Base-by-base conservation (phyloP, 208 protist genomes). In the Naegleria lovaniensis region DNA sequence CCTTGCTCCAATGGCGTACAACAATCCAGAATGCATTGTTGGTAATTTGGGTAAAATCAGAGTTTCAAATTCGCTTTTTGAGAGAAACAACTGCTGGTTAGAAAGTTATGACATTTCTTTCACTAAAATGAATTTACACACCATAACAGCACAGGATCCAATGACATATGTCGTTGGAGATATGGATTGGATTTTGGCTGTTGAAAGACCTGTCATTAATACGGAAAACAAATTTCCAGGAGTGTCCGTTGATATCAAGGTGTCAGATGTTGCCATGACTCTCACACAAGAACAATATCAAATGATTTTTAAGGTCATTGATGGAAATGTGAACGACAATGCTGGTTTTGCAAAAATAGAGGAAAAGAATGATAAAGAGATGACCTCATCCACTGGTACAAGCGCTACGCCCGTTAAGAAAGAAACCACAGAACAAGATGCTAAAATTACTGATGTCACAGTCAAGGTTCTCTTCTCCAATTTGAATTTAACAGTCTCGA, bases 201-300 rank as follows among this genome's bases (percentile, higher is more conserved):
- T 79, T 36, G 67, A 79, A 36, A 79, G 67, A 36, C 29, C 67
- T 36, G 67, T 79, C 29, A 33, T 79, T 9, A 79, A 79, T n/a
- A 19, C 67, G 6, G 5, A 5, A 19, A 9, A 38, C 83, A 85
- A 85, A 16, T 9, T 85, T 16, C 48, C 48, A 9, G 48, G 16
- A 22, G 48, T 89, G 0, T 29, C 11, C 6, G 22, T 89, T 5
- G 9, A 67, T 29, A 67, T 89, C 4, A 25, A 33, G 15, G 48
- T 89, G 7, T 41, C n/a, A 25, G 33, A 67, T 22, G 85, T 89
- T 1, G 13, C n/a, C 29, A 89, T 89, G 48, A 89, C 5, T 38
- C n/a, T 89, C 19, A 43, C 85, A 7, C 85, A 89, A 22, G 29
- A 19, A 41, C 85, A 89, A 89, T 89, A 89, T 67, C 85, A 89